Base-by-base conservation (phyloP, 164 flowering plant species). In the Warburgia ugandensis region DNA sequence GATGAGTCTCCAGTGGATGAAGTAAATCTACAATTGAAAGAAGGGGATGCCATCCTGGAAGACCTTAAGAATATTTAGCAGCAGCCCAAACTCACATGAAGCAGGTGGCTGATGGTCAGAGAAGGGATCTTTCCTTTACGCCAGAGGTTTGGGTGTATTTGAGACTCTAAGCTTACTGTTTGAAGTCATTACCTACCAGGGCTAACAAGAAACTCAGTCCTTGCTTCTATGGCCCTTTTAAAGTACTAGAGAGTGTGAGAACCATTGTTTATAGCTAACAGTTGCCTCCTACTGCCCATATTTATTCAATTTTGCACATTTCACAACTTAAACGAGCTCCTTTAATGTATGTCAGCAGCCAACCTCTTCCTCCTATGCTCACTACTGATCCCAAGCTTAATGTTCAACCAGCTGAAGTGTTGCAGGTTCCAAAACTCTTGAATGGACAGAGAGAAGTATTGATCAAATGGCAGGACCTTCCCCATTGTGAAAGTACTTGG, bases 31-130 rank as follows among this genome's bases (percentile, higher is more conserved):
- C 2, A 42, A 20, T 9, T 42, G 13, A 2, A 21, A 5, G 21
- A 21, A 21, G 8, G 0, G 4, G 55, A 21, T 36, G 1, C 11
- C 3, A 23, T 25, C 10, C 1, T 36, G 17, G 1, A 16, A 3
- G 8, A 6, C 5, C 9, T 30, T 8, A 33, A 11, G 10, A 8
- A 51, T 2, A 12, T 21, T 16, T 51, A 0, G 3, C 17, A 20
- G 16, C 23, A 6, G 55, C 42, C 16, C 44, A 51, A 13, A 16
- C 35, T 21, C 1, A 29, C 8, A 37, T 51, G 43, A 35, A 51
- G 11, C 3, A 6, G 2, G 4, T 21, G 5, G 43, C 29, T 11
- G 43, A 51, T 26, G 6, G 7, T 13, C 55, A 25, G 14, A 6
- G 30, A 21, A 6, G 19, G 10, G 42, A 35, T 2, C 7, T 6